Base-by-base conservation (phyloP, 306 rosid species). In the Argentina anserina region DNA sequence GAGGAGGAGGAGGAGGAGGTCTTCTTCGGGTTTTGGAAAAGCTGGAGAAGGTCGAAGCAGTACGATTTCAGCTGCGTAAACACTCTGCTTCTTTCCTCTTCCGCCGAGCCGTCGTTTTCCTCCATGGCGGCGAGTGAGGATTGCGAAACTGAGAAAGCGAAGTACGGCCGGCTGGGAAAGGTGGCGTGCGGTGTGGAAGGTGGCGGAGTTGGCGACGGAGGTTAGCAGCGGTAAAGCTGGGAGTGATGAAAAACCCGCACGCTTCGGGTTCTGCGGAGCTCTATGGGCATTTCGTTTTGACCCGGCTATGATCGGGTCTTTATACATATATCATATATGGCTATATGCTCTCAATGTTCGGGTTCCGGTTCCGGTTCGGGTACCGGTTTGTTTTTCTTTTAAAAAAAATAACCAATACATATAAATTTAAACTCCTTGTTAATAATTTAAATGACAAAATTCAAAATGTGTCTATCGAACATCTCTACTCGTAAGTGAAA, bases 1-100 rank as follows among this genome's bases (percentile, higher is more conserved):
- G 86, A 81, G 1, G 97, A 76, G 41, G 81, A 76, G 11, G 86
- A 81, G 1, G 97, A 76, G 41, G 81, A 76, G 65, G 75, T 84
- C 77, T 83, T 82, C 46, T 78, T 81, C 61, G 97, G 94, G 76
- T 58, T 84, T 45, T 76, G 92, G 75, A 86, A 66, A 68, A 94
- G 94, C 82, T 84, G 78, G 23, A 94, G 86, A 84, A 94, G 95
- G 64, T 91, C 84, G 65, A 89, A 43, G 31, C 96, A 84, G 78
- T 73, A 59, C 13, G 85, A 79, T 71, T 89, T 89, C 13, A 94
- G 83, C 81, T 79, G 78, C 39, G 72, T 78, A 52, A 94, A 94
- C 69, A 86, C 81, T 47, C 33, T 29, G 81, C 64, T 86, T 78
- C 66, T 69, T 20, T 42, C 74, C 50, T 43, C 73, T 46, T 36